Evolutionary conservation across 371 early-diverging fungal species (phyloP), one percentile per base, ranked within the genome.

Genomic region (Syncephalastrum racemosum): DNA sequence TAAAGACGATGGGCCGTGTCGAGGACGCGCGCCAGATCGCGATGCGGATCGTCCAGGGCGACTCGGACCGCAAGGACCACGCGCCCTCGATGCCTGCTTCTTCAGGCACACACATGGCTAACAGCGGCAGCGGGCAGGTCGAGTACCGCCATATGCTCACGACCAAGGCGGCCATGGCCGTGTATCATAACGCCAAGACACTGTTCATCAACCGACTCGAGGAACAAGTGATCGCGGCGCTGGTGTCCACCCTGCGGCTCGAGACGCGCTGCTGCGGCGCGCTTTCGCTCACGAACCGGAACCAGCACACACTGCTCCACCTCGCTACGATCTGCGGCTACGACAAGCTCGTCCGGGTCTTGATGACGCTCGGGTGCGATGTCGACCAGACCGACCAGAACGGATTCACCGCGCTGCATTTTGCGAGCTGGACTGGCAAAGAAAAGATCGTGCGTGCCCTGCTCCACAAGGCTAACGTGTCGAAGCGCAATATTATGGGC

Each of bases 31-130:
- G 83, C 31, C 76, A 79, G 47, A 80, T 80, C 56, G 89, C 86
- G 19, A 82, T 84, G 82, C 70, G 80, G 18, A 81, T 86, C 58
- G 82, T 87, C 3, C 86, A 82, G 62, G 83, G 82, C 10, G 82
- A 81, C 42, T 64, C 75, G 44, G 56, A 54, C 25, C 70, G 51
- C 57, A 61, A 53, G 20, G 52, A 25, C n/a, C 31, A 24, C 7
- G 19, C 47, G 6, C 8, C 43, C 52, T 39, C 49, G 27, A 19
- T 22, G 42, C 41, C 56, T 42, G 54, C 45, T 16, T 31, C 13
- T 44, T 14, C 8, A 24, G 42, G 41, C 42, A 47, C 50, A 45
- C 31, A 25, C 39, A 62, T 24, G 19, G 31, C 46, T 1, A 23
- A 31, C 44, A 59, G 12, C 48, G 27, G 53, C 19, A 18, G 47